Evolutionary conservation across 495 filamentous ascomycete species (phyloP).

Genomic region (Bacidia rubella): DNA sequence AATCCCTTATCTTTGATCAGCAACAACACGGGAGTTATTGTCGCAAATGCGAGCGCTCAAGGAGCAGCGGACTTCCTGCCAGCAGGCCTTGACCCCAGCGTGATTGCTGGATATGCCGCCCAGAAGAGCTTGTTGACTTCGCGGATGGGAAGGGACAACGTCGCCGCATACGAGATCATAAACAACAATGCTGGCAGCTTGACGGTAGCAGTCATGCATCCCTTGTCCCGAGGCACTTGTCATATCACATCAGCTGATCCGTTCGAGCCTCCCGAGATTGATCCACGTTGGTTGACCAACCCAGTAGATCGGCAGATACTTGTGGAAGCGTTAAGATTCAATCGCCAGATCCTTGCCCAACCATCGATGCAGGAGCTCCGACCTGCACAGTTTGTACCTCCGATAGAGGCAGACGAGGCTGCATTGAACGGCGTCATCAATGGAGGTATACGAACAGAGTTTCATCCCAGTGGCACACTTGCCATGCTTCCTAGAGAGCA

Average conservation of each 20-base stretch:
- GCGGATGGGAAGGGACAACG: conserved; percentile 13
- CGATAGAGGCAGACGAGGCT: conserved; percentile 17
- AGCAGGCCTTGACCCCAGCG: conserved; percentile 14
- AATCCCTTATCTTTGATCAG: conserved; percentile 18
- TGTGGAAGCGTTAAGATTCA: conserved; percentile 18
- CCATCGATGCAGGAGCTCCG: conserved; percentile 20
- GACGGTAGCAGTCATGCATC: conserved; percentile 27
- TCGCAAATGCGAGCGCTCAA: conserved; percentile 15
- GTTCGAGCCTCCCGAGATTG: conserved; percentile 20
- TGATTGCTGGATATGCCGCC: conserved; percentile 16
- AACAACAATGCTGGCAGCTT: conserved; percentile 21
- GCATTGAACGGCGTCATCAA: conserved; percentile 20
- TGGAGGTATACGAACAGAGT: conserved; percentile 27
- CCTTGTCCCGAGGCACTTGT: conserved; percentile 26
- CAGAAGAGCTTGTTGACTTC: conserved; percentile 17
- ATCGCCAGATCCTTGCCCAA: conserved; percentile 19
- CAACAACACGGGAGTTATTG: conserved; percentile 15
- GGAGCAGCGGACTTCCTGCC: conserved; percentile 15
- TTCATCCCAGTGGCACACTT: conserved; percentile 36
- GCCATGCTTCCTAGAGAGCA: conserved; percentile 35
- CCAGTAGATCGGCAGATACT: conserved; percentile 28
- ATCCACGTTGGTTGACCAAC: conserved; percentile 24
- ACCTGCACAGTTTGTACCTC: conserved; percentile 21
- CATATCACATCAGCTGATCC: conserved; percentile 24
- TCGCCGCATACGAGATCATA: conserved; percentile 21